These are phyloP conservation scores for Rhodotorula diobovata DNA, from an alignment of 768 basidiomycete species.

Conservation along the genomic window DNA sequence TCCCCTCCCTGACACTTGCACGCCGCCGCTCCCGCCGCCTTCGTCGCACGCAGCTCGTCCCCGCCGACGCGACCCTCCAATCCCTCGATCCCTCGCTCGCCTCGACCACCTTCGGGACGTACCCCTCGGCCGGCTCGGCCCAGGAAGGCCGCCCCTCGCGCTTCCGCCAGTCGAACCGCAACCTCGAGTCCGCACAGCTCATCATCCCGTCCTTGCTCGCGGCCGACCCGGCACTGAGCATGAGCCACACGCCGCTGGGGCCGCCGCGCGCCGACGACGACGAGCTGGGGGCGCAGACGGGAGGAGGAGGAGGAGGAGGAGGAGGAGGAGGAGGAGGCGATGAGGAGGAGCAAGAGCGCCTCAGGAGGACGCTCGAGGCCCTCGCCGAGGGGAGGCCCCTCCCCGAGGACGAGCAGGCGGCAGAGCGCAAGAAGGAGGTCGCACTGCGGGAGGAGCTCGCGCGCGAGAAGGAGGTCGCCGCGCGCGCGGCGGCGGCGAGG, in stretches of 20 bases:
- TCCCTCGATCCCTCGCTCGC: conserved; percentile 8
- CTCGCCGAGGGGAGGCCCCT: conserved; percentile 15
- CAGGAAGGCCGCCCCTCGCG: conserved; percentile 24
- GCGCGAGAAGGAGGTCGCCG: not conserved
- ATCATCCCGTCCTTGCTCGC: conserved; percentile 37
- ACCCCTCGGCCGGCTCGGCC: conserved; percentile 9
- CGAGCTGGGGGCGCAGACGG: not conserved
- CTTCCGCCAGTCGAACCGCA: conserved; percentile 31
- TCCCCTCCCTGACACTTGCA: too few relatives aligned
- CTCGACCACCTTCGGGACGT: conserved; percentile 1
- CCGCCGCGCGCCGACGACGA: not conserved
- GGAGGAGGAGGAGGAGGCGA: conserved; percentile 3
- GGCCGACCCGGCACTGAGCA: conserved; percentile 19
- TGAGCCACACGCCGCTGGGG: conserved; percentile 9
- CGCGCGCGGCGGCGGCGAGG: not conserved
- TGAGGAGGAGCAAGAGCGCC: conserved; percentile 10
- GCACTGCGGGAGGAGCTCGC: conserved; percentile 11
- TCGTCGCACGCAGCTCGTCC: conserved; percentile 18
- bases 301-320: conserved; percentile 1
- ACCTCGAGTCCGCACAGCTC: conserved; percentile 36
- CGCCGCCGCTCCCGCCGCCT: too few relatives aligned
- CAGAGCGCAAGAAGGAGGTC: conserved; percentile 15
- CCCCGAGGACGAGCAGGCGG: conserved; percentile 18
- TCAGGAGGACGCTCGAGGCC: conserved; percentile 20
- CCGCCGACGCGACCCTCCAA: conserved; percentile 12